Base-by-base conservation (phyloP, 2,329 filamentous ascomycete species). In the Clonostachys byssicola region DNA sequence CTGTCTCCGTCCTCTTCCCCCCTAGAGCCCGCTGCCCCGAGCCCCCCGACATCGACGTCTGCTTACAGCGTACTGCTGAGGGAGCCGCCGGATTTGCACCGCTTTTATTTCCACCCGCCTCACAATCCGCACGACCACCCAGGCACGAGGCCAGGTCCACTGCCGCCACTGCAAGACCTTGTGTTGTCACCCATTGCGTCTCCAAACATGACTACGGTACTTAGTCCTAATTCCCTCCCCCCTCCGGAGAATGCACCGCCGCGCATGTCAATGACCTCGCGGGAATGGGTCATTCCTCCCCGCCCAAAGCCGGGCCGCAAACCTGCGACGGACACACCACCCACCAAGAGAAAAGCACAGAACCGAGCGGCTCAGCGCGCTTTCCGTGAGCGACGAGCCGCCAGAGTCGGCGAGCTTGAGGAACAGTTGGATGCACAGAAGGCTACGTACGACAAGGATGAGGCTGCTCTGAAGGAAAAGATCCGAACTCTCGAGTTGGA, bases 301-400 rank as follows among this genome's bases (percentile, higher is more conserved):
- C 80, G 89, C 51, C 89, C 89, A 42, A 92, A 92, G 74, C 92
- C 94, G 18, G 92, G 92, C 43, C 84, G 92, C 56, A 97, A 97
- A 75, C 92, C 92, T 4, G 89, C 90, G 42, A 95, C 89, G 35
- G 92, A 96, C 62, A 95, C 92, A 45, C 91, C 92, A 13, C 88
- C 89, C 2, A 95, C 91, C 40, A 95, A 95, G 72, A 83, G 94
- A 54, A 95, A 96, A 73, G 88, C 89, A 2, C 94, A 97, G 71
- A 97, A 97, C 66, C 81, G 94, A 50, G 88, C 89, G 42, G 92
- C 92, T 4, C 92, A 97, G 70, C 78, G 92, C 49, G 89, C 88
- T 2, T 97, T 97, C 67, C 81, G 92, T 34, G 91, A 96, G 68
- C 79, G 92, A 49, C 82, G 92, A 52, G 89, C 89, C 3, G 89